Evolutionary conservation across 1,284 basidiomycete species (phyloP).

Genomic region (Malassezia equina): DNA sequence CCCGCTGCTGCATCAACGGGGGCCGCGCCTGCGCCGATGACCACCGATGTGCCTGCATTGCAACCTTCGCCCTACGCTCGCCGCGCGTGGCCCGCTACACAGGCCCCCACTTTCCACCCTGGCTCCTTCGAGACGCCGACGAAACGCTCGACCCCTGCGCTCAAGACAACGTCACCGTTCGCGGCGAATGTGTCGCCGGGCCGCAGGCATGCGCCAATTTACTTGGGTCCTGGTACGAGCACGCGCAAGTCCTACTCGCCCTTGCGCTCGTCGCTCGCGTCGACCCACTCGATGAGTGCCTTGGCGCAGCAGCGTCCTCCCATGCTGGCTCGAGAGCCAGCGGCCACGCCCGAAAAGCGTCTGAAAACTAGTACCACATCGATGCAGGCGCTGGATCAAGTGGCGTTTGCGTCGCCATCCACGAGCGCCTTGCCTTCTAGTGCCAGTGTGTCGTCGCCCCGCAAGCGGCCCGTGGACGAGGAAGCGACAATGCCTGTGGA

Average conservation of each 20-base stretch:
- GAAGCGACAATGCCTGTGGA: not conserved
- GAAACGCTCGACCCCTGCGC: not conserved
- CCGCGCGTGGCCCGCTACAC: not conserved
- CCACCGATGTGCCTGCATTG: not conserved
- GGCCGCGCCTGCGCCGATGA: not conserved
- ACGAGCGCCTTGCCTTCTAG: not conserved
- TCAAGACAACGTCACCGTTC: slow-evolving; percentile 6
- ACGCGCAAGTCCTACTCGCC: slow-evolving; percentile 11
- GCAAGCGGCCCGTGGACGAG: slow-evolving; percentile 3
- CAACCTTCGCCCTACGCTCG: slow-evolving; percentile 3
- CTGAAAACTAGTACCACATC: not conserved
- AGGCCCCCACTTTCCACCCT: slow-evolving; percentile 2
- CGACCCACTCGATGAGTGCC: slow-evolving; percentile 5
- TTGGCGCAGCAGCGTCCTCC: not conserved
- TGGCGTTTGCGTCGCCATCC: slow-evolving; percentile 2
- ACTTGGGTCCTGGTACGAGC: slow-evolving; percentile 11
- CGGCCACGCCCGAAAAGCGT: slow-evolving; percentile 7
- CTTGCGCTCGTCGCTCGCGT: not conserved
- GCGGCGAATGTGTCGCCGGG: slow-evolving; percentile 1
- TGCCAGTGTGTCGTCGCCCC: not conserved
- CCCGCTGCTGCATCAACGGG: not conserved
- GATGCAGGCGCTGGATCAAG: not conserved
- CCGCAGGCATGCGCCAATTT: slow-evolving; percentile 13
- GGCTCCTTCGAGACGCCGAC: slow-evolving; percentile 11
- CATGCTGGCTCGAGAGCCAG: not conserved